These are phyloP conservation scores for Boletellus ananiceps DNA, from an alignment of 768 basidiomycete genomes.

Conservation along the genomic window DNA sequence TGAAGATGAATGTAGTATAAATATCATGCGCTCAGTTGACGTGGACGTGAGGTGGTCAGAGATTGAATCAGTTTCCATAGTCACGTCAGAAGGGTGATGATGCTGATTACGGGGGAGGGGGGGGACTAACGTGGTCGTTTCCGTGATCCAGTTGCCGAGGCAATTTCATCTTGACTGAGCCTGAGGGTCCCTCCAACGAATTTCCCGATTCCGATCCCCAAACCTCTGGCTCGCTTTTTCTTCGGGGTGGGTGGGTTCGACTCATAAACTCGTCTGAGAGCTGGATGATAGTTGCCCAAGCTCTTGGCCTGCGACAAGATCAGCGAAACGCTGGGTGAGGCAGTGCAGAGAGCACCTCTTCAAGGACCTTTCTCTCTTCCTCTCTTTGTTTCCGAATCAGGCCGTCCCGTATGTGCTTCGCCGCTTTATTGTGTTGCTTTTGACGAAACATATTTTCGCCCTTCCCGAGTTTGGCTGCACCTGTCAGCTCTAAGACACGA, in stretches of 20 bases:
- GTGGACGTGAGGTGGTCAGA: background rate
- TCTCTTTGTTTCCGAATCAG: constrained; percentile 58
- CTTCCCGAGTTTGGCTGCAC: constrained; percentile 64
- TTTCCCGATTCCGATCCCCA: constrained; percentile 76
- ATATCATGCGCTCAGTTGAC: background rate
- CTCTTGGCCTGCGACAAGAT: constrained; percentile 61
- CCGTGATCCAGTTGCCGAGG: constrained; percentile 28
- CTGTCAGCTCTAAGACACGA: constrained; percentile 69
- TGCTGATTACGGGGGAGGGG: background rate
- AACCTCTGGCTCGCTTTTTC: constrained; percentile 56
- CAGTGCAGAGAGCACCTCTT: constrained; percentile 52
- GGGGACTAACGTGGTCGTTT: constrained; percentile 8
- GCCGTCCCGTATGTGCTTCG: constrained; percentile 70
- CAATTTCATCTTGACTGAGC: constrained; percentile 60
- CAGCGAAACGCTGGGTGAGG: background rate
- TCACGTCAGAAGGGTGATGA: too few relatives aligned
- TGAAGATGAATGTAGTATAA: constrained; percentile 1
- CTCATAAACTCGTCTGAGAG: constrained; percentile 64
- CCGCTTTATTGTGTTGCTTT: constrained; percentile 64
- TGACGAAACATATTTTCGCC: constrained; percentile 61
- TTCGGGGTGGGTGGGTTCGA: constrained; percentile 24
- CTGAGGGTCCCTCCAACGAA: constrained; percentile 67
- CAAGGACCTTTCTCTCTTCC: constrained; percentile 48
- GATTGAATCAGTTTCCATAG: too few relatives aligned
- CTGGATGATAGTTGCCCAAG: constrained; percentile 80